Base-by-base conservation (phyloP, 2,329 filamentous ascomycete genomes). In the Penicillium fuscoglaucum region DNA sequence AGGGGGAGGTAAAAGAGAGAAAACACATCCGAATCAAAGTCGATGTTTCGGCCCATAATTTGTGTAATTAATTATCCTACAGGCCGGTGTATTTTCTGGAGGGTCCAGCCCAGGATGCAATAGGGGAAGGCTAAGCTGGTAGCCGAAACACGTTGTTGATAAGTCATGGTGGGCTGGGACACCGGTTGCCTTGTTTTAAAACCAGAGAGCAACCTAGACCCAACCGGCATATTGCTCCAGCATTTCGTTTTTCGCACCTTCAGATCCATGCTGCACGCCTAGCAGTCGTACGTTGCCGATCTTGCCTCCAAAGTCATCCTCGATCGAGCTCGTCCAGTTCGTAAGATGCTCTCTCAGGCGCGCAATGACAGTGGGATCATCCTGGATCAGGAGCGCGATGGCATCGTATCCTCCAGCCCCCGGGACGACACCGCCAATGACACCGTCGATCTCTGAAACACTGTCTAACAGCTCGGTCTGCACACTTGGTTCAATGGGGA, bases 401-500 rank as follows among this genome's bases (percentile, higher is more conserved):
- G 95, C 95, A 79, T 99, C 95, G 70, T 90, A 97, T 0, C 95
- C 95, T 10, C 95, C 95, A 0, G 95, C 95, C 0, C 95, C 95
- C 0, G 95, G 95, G 0, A 97, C 95, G 0, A 98, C 91, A 0
- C 93, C 95, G 0, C 92, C 93, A 63, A 93, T 85, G 3, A 98
- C 92, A 6, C 93, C 95, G 0, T 89, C 83, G 1, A 97, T 78
- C 4, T 77, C 73, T 4, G 81, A 84, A 57, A 93, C 82, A 10
- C 87, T 90, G 75, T 99, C 90, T 37, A 99, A 78, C 59, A 99
- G 80, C 69, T 85, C 84, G 1, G 91, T 96, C 81, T 99, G 95
- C 65, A 89, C 87, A 43, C 81, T 81, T 0, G 95, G 95, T 80
- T 99, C 95, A 64, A 99, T 93, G 4, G 93, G 92, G 8, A 96